Base-by-base conservation (phyloP, 2,329 filamentous ascomycete species). In the Hawksworthiomyces lignivorus region DNA sequence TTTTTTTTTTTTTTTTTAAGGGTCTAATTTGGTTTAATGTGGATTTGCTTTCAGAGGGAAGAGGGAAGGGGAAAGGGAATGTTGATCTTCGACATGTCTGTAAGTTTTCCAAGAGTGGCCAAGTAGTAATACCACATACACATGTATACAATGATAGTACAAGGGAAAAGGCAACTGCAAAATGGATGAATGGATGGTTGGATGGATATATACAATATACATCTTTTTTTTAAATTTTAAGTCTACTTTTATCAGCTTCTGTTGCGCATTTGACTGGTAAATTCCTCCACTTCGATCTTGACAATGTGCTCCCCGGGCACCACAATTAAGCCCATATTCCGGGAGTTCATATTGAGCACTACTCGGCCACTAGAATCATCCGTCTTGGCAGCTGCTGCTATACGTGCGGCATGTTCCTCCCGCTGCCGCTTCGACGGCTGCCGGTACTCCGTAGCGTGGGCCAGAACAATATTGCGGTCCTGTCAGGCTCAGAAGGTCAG, bases 391-490 rank as follows among this genome's bases (percentile, higher is more conserved):
- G 53, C 50, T 15, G 58, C 56, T 14, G 62, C 59, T 41, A 66
- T 39, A 31, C 42, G 39, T 6, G 56, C 34, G 61, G 58, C 56
- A 32, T 64, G 56, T 45, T 66, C 64, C 9, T 62, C 59, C 4
- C 64, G 52, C 41, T 70, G 64, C 30, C 70, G 64, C 15, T 64
- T 58, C 2, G 78, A 75, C 2, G 88, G 88, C 44, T 79, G 75
- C 3, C 90, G 84, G 63, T 96, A 97, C 63, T 98, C 92, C 62
- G 92, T 84, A 0, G 90, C 86, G 51, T 84, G 75, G 27, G 83
- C 75, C 39, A 98, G 77, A 39, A 98, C 87, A 50, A 97, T 74
- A 56, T 98, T 96, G 54, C 77, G 78, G 48, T 95, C 85, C 88
- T 94, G 20, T 39, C n/a, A 20, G 20, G 4, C 12, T 19, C 19